Evolutionary conservation across 345 rosid species (phyloP).

Genomic region (Melaleuca quinquenervia): DNA sequence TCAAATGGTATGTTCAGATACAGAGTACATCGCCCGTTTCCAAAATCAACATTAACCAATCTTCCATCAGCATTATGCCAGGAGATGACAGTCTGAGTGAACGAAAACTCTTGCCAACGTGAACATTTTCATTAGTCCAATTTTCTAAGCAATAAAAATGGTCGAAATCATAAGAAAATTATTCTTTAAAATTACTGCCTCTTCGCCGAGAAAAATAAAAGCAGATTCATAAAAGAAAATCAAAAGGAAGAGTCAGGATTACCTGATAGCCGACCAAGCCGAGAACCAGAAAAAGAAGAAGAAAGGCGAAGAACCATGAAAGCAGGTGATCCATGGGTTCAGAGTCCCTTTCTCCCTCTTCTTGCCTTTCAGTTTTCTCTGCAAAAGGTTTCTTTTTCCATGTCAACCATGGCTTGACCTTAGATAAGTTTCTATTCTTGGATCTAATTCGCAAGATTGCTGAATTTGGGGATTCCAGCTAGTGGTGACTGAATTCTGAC

Average conservation of each 20-base stretch:
- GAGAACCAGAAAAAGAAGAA: constrained; percentile 12
- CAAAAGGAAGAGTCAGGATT: background rate
- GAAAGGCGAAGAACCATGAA: constrained; percentile 19
- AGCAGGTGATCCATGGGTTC: constrained; percentile 13
- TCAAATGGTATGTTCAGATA: background rate
- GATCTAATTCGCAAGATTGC: background rate
- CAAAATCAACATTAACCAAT: background rate
- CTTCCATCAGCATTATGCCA: background rate
- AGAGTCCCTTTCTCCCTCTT: background rate
- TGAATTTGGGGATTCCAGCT: background rate
- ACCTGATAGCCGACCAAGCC: constrained; percentile 19
- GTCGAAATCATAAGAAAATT: background rate
- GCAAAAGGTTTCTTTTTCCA: background rate
- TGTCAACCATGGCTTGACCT: background rate
- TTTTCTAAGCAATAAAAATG: background rate
- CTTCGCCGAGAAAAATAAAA: background rate
- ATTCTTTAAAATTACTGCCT: background rate
- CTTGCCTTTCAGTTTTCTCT: background rate
- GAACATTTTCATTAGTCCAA: background rate
- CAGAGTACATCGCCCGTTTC: background rate
- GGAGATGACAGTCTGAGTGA: background rate
- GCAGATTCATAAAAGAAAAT: background rate
- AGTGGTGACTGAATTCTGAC: background rate
- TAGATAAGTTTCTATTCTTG: background rate
- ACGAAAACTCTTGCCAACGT: background rate